phyloP scores from a whole-genome alignment of 768 basidiomycete species.

The Ephemerocybe angulata region DNA sequence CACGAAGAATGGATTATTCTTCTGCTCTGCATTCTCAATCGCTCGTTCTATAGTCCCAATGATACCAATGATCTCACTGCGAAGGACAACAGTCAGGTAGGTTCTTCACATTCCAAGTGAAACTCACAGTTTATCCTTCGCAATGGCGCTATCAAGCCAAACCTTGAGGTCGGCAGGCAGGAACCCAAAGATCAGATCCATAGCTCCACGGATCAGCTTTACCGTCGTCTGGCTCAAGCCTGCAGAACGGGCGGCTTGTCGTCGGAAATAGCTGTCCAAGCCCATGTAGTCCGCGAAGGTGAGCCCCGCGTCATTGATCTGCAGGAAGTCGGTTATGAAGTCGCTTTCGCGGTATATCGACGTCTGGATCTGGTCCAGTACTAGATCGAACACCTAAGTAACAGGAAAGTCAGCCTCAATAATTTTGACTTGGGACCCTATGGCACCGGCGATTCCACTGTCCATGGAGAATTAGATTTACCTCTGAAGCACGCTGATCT shows the following conservation, averaged over 20 bases:
- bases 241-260: slow-evolving; percentile 77
- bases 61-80: slow-evolving; percentile 82
- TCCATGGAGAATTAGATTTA: slow-evolving; percentile 24
- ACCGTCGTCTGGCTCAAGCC: slow-evolving; percentile 64
- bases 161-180: slow-evolving; percentile 75
- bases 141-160: slow-evolving; percentile 79
- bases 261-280: slow-evolving; percentile 88
- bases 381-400: slow-evolving; percentile 64
- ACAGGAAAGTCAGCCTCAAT: not conserved
- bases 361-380: slow-evolving; percentile 72
- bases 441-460: not conserved
- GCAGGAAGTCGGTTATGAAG: slow-evolving; percentile 89
- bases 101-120: not conserved
- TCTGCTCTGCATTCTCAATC: slow-evolving; percentile 73
- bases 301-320: slow-evolving; percentile 81
- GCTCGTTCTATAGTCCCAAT: slow-evolving; percentile 75
- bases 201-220: slow-evolving; percentile 81
- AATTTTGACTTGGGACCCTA: not conserved
- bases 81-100: slow-evolving; percentile 1
- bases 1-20: slow-evolving; percentile 69
- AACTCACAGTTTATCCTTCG: slow-evolving; percentile 70
- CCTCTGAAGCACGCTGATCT: slow-evolving; percentile 70
- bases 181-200: slow-evolving; percentile 97
- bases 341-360: slow-evolving; percentile 80
- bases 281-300: slow-evolving; percentile 97